Base-by-base conservation (phyloP, 2,329 filamentous ascomycete species). In the Trichoderma pleuroti region DNA sequence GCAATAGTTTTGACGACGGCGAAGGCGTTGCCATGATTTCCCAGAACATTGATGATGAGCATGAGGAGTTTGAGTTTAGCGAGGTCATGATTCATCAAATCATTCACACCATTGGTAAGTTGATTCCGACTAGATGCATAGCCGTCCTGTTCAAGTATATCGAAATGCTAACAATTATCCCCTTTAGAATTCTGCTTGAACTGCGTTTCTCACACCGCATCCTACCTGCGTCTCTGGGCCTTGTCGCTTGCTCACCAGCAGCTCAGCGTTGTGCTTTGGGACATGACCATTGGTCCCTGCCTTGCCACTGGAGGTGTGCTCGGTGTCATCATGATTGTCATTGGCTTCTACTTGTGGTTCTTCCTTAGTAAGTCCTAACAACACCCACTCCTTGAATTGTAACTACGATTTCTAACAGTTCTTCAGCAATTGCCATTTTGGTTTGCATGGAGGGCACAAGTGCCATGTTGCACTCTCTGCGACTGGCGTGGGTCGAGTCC, bases 11-110 rank as follows among this genome's bases (percentile, higher is more conserved):
- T 28, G 84, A 83, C 64, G 84, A 92, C 72, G 94, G 96, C 70
- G 93, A 97, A 75, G 93, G 92, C 57, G 89, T 92, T 71, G 93
- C 92, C 69, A 93, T 97, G 90, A 94, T 97, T 78, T 93, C 93
- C 2, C 91, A 97, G 80, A 93, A 96, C 78, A 89, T 97, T 75
- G 87, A 86, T 56, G 93, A 93, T 62, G 94, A 94, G 75, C 93
- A 98, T 76, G 94, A 96, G 77, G 96, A 99, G 79, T 99, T 99
- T 80, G 96, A 99, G 76, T 99, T 99, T 80, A 89, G 92, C 72
- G 96, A 99, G 81, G 88, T 94, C 74, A 98, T 99, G 94, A 99
- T 99, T 78, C 96, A 99, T 83, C 96, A 99, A 82, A 90, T 98
- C 80, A 99, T 99, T 78, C 97, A 98, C 84, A 98, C 95, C 21